Base-by-base conservation (phyloP, 345 rosid genomes). In the Populus pruinosa region DNA sequence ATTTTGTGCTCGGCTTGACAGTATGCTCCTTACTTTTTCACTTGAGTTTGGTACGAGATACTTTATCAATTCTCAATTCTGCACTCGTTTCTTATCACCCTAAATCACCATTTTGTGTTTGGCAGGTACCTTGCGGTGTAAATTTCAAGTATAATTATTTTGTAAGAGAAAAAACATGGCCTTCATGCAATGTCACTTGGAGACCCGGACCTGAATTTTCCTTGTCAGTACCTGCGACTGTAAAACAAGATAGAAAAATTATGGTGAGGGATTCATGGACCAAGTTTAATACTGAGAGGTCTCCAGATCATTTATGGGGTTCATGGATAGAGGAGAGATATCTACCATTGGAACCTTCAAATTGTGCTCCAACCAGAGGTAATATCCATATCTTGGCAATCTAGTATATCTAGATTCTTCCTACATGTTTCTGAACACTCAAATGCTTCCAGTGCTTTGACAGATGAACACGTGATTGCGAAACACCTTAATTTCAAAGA, bases 401-500 rank as follows among this genome's bases (percentile, higher is more conserved):
- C 74, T 77, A 73, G 35, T 61, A 39, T 38, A 73, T 73, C 70
- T 77, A 83, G 73, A 76, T 70, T 75, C 81, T 74, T 76, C 65
- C 75, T 83, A 67, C 77, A 80, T 88, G 84, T 84, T 86, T 91
- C 91, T 89, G 91, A 88, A 91, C 89, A 92, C 98, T 95, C 89
- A 93, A 87, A 91, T 90, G 89, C 80, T 88, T 91, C 89, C 97
- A 95, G 99, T 91, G 89, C 81, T 88, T 95, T 92, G 88, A 89
- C 99, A 95, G 99, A 90, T 95, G 85, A 87, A 81, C 76, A 81
- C 64, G 82, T 72, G 81, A 84, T 56, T 64, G 64, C 49, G 69
- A 77, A 87, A 68, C 76, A 70, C 55, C 64, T 47, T 73, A 83
- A 82, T 79, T 49, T 64, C 31, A 62, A 70, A 29, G 81, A 79